Base-by-base conservation (phyloP, 257 asterid genomes). In the Solanum ossicruentum region DNA sequence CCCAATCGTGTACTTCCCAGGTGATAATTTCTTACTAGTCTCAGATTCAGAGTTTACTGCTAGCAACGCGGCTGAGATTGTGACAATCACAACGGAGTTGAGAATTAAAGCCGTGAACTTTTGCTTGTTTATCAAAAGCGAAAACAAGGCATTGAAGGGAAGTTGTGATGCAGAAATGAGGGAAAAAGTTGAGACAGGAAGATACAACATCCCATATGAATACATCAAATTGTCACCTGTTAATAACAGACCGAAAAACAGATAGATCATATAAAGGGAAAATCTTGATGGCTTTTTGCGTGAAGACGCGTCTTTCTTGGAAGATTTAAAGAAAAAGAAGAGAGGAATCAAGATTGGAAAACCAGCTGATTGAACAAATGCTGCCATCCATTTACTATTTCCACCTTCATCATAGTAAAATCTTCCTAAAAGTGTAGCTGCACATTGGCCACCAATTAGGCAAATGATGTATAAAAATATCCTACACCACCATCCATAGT, bases 361-460 rank as follows among this genome's bases (percentile, higher is more conserved):
- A 66, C 89, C 92, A 43, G 88, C 87, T 23, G 90, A 82, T 69
- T 86, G 89, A 36, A 89, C 90, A 11, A 89, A 70, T n/a, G 92
- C 88, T 15, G 89, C 88, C 82, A 87, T 87, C 92, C 92, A 89
- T 85, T 84, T 89, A 81, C 92, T 89, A 84, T 89, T 87, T 11
- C 92, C 92, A 28, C 92, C 92, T 58, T 87, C 80, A 54, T 87
- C 88, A 81, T 66, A 89, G 86, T 87, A 89, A 26, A 87, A 56
- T 45, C 89, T 82, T 75, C 92, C 92, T 51, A 89, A n/a, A 49
- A 87, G 87, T 5, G 87, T 89, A 3, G 89, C 92, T 10, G 90
- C 82, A 57, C 90, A 81, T 84, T 89, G 90, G 20, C 92, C 90
- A 32, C 71, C 85, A 54, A 89, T 73, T 56, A 87, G 84, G 21